These are phyloP conservation scores for Fusarium sulawesiense DNA, from an alignment of 2,329 filamentous ascomycete genomes.

Conservation along the genomic window DNA sequence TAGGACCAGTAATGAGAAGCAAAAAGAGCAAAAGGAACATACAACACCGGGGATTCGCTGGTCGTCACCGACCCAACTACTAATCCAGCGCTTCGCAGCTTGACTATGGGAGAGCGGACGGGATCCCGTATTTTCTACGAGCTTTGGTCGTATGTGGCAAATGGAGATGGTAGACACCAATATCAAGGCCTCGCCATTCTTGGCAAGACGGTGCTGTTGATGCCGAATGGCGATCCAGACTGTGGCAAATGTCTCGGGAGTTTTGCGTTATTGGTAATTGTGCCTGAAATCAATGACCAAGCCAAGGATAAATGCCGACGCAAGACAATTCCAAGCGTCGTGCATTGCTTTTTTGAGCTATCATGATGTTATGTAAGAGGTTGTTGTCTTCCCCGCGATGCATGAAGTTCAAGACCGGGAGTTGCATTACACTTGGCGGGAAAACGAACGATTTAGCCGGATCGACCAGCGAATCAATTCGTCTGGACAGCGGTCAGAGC, in stretches of 20 bases:
- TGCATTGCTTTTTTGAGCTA: not conserved
- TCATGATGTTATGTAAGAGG: not conserved
- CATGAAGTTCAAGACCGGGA: not conserved
- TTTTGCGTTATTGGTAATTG: not conserved
- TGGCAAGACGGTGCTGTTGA: not conserved
- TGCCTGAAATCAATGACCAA: not conserved
- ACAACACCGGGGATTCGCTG: slow-evolving; percentile 38
- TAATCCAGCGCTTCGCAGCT: slow-evolving; percentile 38
- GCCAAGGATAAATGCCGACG: not conserved
- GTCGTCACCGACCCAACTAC: slow-evolving; percentile 37
- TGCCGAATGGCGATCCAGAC: not conserved
- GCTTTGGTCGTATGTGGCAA: slow-evolving; percentile 25
- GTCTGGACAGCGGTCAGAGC: not conserved
- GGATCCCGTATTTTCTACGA: slow-evolving; percentile 35
- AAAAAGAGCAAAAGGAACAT: slow-evolving; percentile 16
- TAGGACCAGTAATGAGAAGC: not conserved
- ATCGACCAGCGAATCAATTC: not conserved
- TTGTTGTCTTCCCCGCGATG: slow-evolving; percentile 9
- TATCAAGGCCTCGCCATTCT: not conserved
- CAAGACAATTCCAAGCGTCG: not conserved
- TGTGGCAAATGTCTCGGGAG: not conserved
- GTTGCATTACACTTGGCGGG: slow-evolving; percentile 1
- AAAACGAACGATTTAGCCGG: slow-evolving; percentile 11
- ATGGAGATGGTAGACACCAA: fast-evolving
- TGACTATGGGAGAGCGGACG: slow-evolving; percentile 35